Base-by-base conservation (phyloP, 768 basidiomycete genomes). In the Pleurotus citrinopileatus region DNA sequence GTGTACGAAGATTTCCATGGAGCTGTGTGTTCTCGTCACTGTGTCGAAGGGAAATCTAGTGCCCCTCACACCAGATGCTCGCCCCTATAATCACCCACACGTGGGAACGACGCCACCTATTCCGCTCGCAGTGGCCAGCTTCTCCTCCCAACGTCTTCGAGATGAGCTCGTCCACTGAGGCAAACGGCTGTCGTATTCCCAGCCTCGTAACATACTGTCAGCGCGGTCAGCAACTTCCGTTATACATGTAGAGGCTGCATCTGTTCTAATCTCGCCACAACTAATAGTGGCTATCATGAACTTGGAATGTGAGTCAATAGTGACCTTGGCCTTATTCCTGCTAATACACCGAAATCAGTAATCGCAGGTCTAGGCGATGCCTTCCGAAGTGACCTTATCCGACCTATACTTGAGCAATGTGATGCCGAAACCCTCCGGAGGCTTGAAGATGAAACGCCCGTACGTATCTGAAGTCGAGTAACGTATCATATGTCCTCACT, bases 341-440 rank as follows among this genome's bases (percentile, higher is more conserved):
- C 19, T 17, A 12, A n/a, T 27, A 2, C 20, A 44, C 23, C 32
- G 29, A 28, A 37, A 20, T 52, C 28, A 91, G 90, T 76, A 47
- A 84, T 91, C 58, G 69, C 70, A 47, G 81, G 81, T 62, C 71
- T 94, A 22, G 87, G 87, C 12, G 76, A 80, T 57, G 77, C 78
- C 46, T 56, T 89, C 60, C 80, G 80, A 54, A 87, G 81, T 66
- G 72, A 77, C 40, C 73, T 91, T 47, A 78, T 87, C 57, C 80
- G 78, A 63, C 91, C 90, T 40, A 83, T 94, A 40, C 73, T 94
- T 55, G 82, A 87, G 62, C 79, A 79, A 60, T 91, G 89, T 69
- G 77, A 78, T 53, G 77, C 83, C 58, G 87, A 90, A 55, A 84
- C 86, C 57, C 78, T 94, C 22, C 70, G 79, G 54, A 74, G 80